Percentiles rank a stretch among this genome's conserved stretches.
Conservation (phyloP, 352 stramenopile genomes). For the Globisporangium parvum region DNA sequence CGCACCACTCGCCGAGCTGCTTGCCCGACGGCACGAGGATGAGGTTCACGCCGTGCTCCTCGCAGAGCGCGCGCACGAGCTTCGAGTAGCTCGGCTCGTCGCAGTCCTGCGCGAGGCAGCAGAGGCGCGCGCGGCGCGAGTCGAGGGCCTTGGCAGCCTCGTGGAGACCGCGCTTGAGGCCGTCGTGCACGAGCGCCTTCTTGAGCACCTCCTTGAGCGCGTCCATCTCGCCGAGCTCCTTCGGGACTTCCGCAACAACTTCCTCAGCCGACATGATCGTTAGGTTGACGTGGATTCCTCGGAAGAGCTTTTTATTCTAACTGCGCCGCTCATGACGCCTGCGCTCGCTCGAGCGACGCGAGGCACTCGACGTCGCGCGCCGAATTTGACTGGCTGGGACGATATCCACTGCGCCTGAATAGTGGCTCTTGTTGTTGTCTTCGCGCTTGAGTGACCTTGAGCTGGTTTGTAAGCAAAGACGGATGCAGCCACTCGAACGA, state of each 20-base stretch:
- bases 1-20: conserved; percentile 98
- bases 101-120: conserved; percentile 99
- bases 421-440: background rate
- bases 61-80: conserved; percentile 95
- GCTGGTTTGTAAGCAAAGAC: too few relatives aligned
- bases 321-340: conserved; percentile 5
- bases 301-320: conserved; percentile 38
- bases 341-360: conserved; percentile 5
- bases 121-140: conserved; percentile 95
- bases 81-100: conserved; percentile 99
- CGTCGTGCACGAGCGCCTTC: conserved; percentile 99
- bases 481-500: background rate
- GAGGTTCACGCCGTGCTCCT: conserved; percentile 92
- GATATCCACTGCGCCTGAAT: background rate
- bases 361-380: background rate
- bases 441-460: background rate
- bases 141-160: conserved; percentile 99
- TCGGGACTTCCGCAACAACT: conserved; percentile 89
- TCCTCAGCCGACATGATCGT: conserved; percentile 89
- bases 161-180: conserved; percentile 98
- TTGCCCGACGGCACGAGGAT: conserved; percentile 93
- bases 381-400: conserved; percentile 40
- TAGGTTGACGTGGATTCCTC: conserved; percentile 42
- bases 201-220: conserved; percentile 98
- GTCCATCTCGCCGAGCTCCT: conserved; percentile 96